Base-by-base conservation (phyloP, 2,329 filamentous ascomycete species). In the Cladosporium velox region DNA sequence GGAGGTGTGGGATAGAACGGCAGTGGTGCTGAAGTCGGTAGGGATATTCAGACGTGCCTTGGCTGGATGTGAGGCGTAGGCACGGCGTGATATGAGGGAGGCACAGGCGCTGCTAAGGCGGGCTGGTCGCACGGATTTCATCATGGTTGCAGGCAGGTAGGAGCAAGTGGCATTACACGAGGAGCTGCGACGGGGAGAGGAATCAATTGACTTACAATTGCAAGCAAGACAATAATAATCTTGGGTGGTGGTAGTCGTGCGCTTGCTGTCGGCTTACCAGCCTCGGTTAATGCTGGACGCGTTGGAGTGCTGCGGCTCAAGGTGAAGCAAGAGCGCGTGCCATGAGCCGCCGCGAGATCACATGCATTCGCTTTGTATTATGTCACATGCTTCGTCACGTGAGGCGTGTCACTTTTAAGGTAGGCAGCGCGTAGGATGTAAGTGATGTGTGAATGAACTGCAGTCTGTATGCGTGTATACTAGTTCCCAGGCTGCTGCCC, bases 11-110 rank as follows among this genome's bases (percentile, higher is more conserved):
- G 92, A 86, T 32, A 99, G 86, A 49, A 98, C 81, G 15, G 92
- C 86, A 1, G 90, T 96, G 18, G 90, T 88, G 68, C 89, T 87
- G 80, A 95, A 99, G 82, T 98, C 93, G 72, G 92, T 88, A 7
- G 93, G 91, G 58, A 92, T 80, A 78, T 99, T 99, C 65, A 99
- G 86, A 70, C 85, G 84, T 66, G 86, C 85, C 59, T 78, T 79
- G n/a, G 75, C 78, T 70, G 75, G 83, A 71, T 72, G 79, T 11
- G 83, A 78, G 24, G 86, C 84, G 76, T 87, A 86, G 34, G 72
- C 47, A 34, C 65, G 65, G 26, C 51, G 59, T 24, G 58, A 57
- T 35, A 57, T 21, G 18, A 57, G 34, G 34, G 32, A 44, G 35
- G 51, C 35, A 64, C 51, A 64, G 34, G 51, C 24, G 61, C 34